Evolutionary conservation across 306 rosid genomes (phyloP), one percentile per base, ranked within the genome.

Genomic region (Sicyos baderoa): DNA sequence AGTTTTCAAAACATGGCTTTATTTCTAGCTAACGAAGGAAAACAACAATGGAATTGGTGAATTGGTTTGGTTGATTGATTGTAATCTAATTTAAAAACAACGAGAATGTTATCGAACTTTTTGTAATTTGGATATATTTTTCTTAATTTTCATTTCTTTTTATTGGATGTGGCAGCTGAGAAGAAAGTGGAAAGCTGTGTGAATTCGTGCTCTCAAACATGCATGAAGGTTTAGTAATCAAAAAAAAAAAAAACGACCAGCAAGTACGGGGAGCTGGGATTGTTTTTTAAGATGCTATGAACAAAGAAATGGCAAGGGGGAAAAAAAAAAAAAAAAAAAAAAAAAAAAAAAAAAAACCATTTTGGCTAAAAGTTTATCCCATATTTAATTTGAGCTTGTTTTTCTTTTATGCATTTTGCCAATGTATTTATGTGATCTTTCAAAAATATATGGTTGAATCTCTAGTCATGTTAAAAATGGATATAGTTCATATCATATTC

Each of bases 161-260:
- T 22, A 1, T 10, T 44, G 11, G 22, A 4, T 51, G 6, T 50
- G 32, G 32, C 70, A 83, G 86, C 69, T 45, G 79, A 49, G n/a
- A 70, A 75, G 70, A 80, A 77, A 69, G 84, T 83, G 42, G 80
- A 68, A 47, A 49, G 75, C 29, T 83, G 86, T 63, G 84, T 83
- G 56, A 68, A 80, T 22, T 75, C 86, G 7, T 83, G 86, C 76
- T 80, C 82, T 14, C 48, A 17, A 27, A 77, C 66, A 37, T 77
- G 84, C 72, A 35, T 17, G 3, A 61, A 35, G 13, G 48, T 14
- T 37, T 61, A 61, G 8, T 4, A 23, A 16, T 18, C 47, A 59
- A 7, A 35, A 5, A 54, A 25, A 25, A 25, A 25, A 25, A 35
- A 35, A 35, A 35, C 42, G 42, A 35, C 42, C 42, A 35, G 42